These are phyloP conservation scores for Pythium aquatile DNA, from an alignment of 352 stramenopile species.

Conservation along the genomic window DNA sequence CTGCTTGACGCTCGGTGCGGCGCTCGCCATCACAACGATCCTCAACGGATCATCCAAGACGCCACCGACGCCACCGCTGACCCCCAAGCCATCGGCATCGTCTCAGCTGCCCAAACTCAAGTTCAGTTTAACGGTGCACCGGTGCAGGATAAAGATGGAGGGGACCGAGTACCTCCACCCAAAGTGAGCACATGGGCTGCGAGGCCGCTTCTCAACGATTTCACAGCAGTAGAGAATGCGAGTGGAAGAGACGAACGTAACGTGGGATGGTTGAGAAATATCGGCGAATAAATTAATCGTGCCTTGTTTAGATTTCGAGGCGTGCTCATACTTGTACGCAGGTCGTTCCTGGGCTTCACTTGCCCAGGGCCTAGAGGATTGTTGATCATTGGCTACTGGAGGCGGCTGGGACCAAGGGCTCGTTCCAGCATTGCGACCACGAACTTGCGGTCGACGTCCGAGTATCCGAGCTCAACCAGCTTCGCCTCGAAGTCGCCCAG, in stretches of 20 bases:
- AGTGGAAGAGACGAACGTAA: neutral
- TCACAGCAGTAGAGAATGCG: neutral
- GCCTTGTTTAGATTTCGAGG: slow-evolving; percentile 19
- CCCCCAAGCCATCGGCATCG: slow-evolving; percentile 45
- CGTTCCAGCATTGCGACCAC: slow-evolving; percentile 57
- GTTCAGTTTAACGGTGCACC: slow-evolving; percentile 78
- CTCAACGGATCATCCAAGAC: slow-evolving; percentile 59
- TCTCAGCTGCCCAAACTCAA: slow-evolving; percentile 72
- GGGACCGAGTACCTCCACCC: slow-evolving; percentile 69
- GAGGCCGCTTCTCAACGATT: neutral
- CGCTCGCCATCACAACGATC: slow-evolving; percentile 80
- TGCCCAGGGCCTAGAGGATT: slow-evolving; percentile 21
- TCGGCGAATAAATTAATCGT: slow-evolving; percentile 38
- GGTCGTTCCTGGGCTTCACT: slow-evolving; percentile 11
- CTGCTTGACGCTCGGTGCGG: slow-evolving; percentile 75
- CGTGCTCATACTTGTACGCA: neutral
- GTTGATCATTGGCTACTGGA: slow-evolving; percentile 14
- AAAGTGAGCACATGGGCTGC: slow-evolving; percentile 5
- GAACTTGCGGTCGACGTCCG: slow-evolving; percentile 48
- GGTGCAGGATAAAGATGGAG: slow-evolving; percentile 80
- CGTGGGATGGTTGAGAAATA: slow-evolving; percentile 28
- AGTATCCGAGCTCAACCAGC: slow-evolving; percentile 63
- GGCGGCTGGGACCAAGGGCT: slow-evolving; percentile 12
- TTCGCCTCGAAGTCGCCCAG: slow-evolving; percentile 52
- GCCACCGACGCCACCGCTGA: slow-evolving; percentile 32